Percentiles rank a stretch among this genome's conserved stretches.
Conservation (phyloP, 345 rosid species). For the Nephelium lappaceum region DNA sequence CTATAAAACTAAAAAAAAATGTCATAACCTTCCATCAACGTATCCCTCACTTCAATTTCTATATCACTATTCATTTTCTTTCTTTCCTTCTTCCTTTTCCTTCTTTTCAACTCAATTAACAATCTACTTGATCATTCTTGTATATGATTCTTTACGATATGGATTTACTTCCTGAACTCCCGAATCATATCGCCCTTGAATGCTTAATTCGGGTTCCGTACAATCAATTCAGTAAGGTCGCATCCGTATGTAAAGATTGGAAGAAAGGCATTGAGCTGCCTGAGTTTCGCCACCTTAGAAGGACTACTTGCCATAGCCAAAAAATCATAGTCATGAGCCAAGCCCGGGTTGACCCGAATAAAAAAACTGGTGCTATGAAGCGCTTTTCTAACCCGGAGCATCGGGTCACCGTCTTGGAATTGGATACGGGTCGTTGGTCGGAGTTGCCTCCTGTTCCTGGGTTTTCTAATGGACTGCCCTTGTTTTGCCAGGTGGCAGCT, state of each 20-base stretch:
- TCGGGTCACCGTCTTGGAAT: slow-evolving; percentile 49
- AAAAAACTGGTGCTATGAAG: slow-evolving; percentile 30
- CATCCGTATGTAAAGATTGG: slow-evolving; percentile 47
- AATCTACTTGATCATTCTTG: too few species aligned
- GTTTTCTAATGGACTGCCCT: slow-evolving; percentile 49
- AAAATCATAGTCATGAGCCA: slow-evolving; percentile 59
- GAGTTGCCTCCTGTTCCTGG: slow-evolving; percentile 62
- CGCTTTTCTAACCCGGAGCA: slow-evolving; percentile 32
- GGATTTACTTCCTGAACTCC: slow-evolving; percentile 47
- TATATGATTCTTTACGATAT: not conserved
- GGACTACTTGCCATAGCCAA: slow-evolving; percentile 37
- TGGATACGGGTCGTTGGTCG: slow-evolving; percentile 54
- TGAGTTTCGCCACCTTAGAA: slow-evolving; percentile 38
- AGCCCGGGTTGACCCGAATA: slow-evolving; percentile 39
- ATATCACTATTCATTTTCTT: not conserved
- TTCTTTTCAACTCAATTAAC: not conserved
- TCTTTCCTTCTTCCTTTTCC: not conserved
- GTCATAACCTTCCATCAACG: not conserved
- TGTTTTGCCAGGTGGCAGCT: slow-evolving; percentile 61
- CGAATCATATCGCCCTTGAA: slow-evolving; percentile 45
- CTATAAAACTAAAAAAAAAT: not conserved
- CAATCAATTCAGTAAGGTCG: slow-evolving; percentile 23
- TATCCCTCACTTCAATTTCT: not conserved
- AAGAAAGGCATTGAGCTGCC: slow-evolving; percentile 34
- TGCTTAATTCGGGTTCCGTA: slow-evolving; percentile 41